Conservation (phyloP, 352 stramenopile genomes). For the Pythium aristosporum region DNA sequence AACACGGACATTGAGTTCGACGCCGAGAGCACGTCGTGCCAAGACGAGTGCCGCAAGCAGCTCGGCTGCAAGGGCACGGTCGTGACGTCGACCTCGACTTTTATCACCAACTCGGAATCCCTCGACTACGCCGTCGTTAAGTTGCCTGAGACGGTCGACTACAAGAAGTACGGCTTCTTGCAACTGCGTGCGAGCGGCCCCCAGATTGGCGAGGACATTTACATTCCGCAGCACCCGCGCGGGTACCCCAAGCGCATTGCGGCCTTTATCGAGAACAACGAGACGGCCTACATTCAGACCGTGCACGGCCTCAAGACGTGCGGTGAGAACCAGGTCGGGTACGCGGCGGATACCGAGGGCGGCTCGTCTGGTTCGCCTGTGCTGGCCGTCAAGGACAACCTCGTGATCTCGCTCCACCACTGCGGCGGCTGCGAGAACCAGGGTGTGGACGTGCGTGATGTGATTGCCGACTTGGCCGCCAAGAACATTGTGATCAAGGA, state of each 20-base stretch:
- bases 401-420: constrained; percentile 69
- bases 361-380: constrained; percentile 66
- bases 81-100: constrained; percentile 19
- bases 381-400: constrained; percentile 49
- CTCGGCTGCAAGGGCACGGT: constrained; percentile 26
- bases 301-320: constrained; percentile 36
- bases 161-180: constrained; percentile 30
- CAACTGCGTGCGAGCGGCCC: constrained; percentile 27
- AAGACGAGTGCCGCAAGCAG: constrained; percentile 19
- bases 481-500: constrained; percentile 12
- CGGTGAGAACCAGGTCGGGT: constrained; percentile 49
- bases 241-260: constrained; percentile 34
- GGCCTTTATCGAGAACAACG: constrained; percentile 23
- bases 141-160: constrained; percentile 7
- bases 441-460: neutral
- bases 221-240: constrained; percentile 39
- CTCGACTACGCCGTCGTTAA: constrained; percentile 26
- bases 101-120: constrained; percentile 20
- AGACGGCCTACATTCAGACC: constrained; percentile 30
- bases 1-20: constrained; percentile 27
- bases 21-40: constrained; percentile 25
- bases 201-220: constrained; percentile 24
- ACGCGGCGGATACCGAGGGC: constrained; percentile 71
- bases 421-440: constrained; percentile 68
- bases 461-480: constrained; percentile 10